Base-by-base conservation (phyloP, 2,329 filamentous ascomycete genomes). In the Fusarium sp. region DNA sequence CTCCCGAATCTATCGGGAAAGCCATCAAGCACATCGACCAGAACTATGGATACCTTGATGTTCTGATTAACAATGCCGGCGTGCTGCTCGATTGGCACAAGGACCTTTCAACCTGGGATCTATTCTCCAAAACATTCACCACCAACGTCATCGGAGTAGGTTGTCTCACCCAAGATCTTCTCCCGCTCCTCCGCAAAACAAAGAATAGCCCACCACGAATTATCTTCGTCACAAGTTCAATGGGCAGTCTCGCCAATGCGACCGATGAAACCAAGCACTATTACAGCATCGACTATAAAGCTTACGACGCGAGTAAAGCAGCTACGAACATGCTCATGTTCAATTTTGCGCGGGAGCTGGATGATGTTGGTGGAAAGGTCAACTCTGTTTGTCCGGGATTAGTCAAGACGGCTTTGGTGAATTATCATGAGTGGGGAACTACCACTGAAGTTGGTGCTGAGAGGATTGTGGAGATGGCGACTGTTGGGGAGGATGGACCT, bases 271-370 rank as follows among this genome's bases (percentile, higher is more conserved):
- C 58, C 0, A 77, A 66, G 0, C 24, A 54, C 3, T 77, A 57
- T 12, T 79, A 79, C 44, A 55, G 49, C 2, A 61, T 69, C 18
- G 75, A 77, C 8, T 77, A 73, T 46, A 79, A 76, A 33, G 71
- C 74, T 2, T 84, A 84, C 54, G 72, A 79, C 15, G 66, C 74
- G 7, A 82, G 79, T 70, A 84, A 84, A 63, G 79, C 81, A 2
- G 82, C 81, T 0, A 24, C 83, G 12, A 81, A 84, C 29, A 82
- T 82, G 77, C 66, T 84, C 5, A 74, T 71, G 31, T 20, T 78
- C 6, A 76, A 78, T 47, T 82, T 78, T 47, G 74, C 72, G 2
- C 66, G 76, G 1, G 72, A 76, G 13, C 33, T 83, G 37, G 68
- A 75, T 7, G 73, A 74, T 21, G 46, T 66, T 6, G 75, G 74